phyloP scores from a whole-genome alignment of 2,329 filamentous ascomycete genomes.

The Ophioceras dolichostomum region DNA sequence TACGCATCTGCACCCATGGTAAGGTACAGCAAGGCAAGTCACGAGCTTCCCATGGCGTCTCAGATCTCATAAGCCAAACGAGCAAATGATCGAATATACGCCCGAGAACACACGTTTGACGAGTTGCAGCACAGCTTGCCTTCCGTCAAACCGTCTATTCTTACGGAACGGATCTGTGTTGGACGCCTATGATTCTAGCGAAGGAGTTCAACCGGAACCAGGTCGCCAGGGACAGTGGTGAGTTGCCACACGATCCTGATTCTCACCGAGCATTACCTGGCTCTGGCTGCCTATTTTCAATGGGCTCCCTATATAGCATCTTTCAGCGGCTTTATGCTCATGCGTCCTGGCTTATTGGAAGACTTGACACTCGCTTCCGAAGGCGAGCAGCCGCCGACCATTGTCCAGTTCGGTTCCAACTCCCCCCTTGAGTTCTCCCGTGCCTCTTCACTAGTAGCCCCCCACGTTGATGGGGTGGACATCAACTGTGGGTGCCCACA shows the following conservation, averaged over 20 bases:
- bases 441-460: slow-evolving; percentile 48
- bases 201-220: slow-evolving; percentile 55
- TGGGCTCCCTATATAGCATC: too few relatives aligned
- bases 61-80: too few relatives aligned
- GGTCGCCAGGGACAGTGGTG: slow-evolving; percentile 48
- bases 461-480: slow-evolving; percentile 52
- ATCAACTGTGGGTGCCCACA: slow-evolving; percentile 66
- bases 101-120: too few relatives aligned
- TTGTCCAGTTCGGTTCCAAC: slow-evolving; percentile 57
- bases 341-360: slow-evolving; percentile 13
- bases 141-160: slow-evolving; percentile 55
- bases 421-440: slow-evolving; percentile 48
- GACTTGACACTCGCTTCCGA: slow-evolving; percentile 50
- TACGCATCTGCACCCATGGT: slow-evolving; percentile 58
- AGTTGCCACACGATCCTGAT: too few relatives aligned
- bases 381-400: slow-evolving; percentile 41
- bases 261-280: too few relatives aligned
- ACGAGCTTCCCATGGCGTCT: too few relatives aligned
- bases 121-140: slow-evolving; percentile 35
- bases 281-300: too few relatives aligned
- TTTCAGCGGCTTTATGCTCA: neutral
- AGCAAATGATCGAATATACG: too few relatives aligned
- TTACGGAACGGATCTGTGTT: slow-evolving; percentile 54
- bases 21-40: slow-evolving; percentile 43
- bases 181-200: slow-evolving; percentile 61